Evolutionary conservation across 2,329 filamentous ascomycete genomes (phyloP).

Genomic region (Drechslerella coelobrocha): DNA sequence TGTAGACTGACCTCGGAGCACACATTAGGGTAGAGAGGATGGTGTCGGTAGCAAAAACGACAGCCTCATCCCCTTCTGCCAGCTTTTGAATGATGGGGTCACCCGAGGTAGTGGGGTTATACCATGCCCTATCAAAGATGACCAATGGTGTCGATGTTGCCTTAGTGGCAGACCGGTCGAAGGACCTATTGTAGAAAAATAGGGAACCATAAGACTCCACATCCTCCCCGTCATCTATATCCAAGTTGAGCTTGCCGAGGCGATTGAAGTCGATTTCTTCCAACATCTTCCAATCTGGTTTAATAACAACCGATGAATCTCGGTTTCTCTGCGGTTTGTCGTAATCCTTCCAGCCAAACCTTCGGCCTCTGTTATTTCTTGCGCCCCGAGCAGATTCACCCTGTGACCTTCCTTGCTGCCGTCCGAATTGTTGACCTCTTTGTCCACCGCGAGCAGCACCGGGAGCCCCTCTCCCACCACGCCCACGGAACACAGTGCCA

Average conservation of each 20-base stretch:
- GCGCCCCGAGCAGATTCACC: conserved; percentile 75
- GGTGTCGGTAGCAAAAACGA: conserved; percentile 95
- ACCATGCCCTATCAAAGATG: conserved; percentile 89
- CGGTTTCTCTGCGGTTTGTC: conserved; percentile 97
- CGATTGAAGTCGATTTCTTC: conserved; percentile 99
- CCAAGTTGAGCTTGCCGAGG: conserved; percentile 91
- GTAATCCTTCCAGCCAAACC: conserved; percentile 98
- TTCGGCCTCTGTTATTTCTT: conserved; percentile 74
- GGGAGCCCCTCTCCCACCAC: conserved; percentile 78
- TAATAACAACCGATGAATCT: conserved; percentile 94
- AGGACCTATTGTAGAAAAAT: conserved; percentile 95
- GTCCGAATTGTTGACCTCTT: conserved; percentile 71
- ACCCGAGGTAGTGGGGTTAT: conserved; percentile 96
- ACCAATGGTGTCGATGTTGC: conserved; percentile 84
- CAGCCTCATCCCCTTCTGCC: conserved; percentile 92
- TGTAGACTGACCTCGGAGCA: conserved; percentile 92
- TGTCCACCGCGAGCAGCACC: conserved; percentile 72
- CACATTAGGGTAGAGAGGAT: conserved; percentile 99
- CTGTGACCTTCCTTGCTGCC: conserved; percentile 70
- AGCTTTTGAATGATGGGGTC: conserved; percentile 97
- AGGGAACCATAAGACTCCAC: conserved; percentile 95
- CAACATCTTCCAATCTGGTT: conserved; percentile 90
- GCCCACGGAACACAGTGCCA: conserved; percentile 84
- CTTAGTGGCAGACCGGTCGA: conserved; percentile 88
- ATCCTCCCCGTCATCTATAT: conserved; percentile 93